phyloP scores from a whole-genome alignment of 2,329 filamentous ascomycete genomes.

The Paecilomyces niveus region DNA sequence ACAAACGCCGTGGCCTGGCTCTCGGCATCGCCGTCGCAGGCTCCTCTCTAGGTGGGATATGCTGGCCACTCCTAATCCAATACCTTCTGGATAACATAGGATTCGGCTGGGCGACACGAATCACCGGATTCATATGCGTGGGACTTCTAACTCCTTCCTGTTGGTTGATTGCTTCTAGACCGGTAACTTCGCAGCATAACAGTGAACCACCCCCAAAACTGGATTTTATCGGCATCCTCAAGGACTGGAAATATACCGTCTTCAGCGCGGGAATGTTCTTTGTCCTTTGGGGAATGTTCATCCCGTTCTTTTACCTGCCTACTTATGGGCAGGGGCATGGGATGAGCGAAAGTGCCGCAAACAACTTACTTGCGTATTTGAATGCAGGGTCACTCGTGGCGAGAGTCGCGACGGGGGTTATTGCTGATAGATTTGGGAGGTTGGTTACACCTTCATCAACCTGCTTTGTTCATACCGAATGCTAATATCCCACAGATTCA shows the following conservation, averaged over 20 bases:
- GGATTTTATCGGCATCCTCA: not conserved
- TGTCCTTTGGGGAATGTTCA: not conserved
- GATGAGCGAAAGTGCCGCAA: not conserved
- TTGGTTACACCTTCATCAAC: not conserved
- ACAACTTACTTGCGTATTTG: not conserved
- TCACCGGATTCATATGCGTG: not conserved
- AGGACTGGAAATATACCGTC: not conserved
- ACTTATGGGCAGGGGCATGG: not conserved
- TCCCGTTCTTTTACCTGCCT: not conserved
- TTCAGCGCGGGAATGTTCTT: not conserved
- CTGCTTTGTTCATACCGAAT: not conserved
- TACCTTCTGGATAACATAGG: not conserved
- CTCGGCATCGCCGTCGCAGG: not conserved
- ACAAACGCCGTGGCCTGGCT: not conserved
- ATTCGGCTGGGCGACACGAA: not conserved
- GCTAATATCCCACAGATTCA: not conserved
- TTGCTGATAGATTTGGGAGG: not conserved
- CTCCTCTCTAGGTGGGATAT: not conserved
- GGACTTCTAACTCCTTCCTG: not conserved
- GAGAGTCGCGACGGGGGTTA: not conserved
- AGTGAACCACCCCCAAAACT: not conserved
- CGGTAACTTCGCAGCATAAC: not conserved
- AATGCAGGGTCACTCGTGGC: not conserved
- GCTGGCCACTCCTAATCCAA: not conserved
- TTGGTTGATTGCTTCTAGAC: not conserved